phyloP scores from a whole-genome alignment of 139 green algal species.

The Pedinophyceae sp. region DNA sequence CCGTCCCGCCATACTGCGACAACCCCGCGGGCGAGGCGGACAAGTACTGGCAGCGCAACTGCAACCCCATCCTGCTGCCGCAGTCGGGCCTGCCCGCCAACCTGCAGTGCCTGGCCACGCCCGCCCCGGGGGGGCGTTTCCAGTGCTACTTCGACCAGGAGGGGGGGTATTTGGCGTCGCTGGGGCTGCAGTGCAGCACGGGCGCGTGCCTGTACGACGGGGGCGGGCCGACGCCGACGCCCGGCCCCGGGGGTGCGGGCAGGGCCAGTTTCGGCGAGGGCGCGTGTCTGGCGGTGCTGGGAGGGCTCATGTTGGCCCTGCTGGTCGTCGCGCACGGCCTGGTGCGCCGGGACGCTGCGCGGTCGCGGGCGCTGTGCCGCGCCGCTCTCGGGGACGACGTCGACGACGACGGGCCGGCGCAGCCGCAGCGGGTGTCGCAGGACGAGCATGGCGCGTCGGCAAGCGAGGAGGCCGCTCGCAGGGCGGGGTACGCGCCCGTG shows the following conservation, averaged over 20 bases:
- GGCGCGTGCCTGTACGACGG: conserved; percentile 34
- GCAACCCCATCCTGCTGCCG: conserved; percentile 31
- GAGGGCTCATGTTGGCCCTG: background rate
- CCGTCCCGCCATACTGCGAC: conserved; percentile 16
- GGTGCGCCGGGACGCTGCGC: conserved; percentile 1
- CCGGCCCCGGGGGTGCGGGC: conserved; percentile 5
- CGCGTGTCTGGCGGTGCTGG: background rate
- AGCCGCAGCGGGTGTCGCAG: too few relatives aligned
- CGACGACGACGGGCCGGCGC: too few relatives aligned
- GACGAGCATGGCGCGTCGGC: too few relatives aligned
- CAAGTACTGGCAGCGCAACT: conserved; percentile 31
- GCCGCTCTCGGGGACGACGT: background rate
- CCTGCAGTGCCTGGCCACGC: conserved; percentile 26
- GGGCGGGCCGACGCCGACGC: conserved; percentile 8
- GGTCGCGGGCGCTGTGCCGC: background rate
- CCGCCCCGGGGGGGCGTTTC: conserved; percentile 18
- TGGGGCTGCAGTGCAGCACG: conserved; percentile 38
- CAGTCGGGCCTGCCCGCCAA: conserved; percentile 17
- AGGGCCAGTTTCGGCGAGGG: background rate
- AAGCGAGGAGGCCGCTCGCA: conserved; percentile 1
- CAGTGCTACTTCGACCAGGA: conserved; percentile 52
- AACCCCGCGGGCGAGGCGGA: conserved; percentile 11
- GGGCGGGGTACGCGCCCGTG: background rate
- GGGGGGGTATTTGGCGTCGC: conserved; percentile 27
- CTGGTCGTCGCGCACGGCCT: background rate